phyloP scores from a whole-genome alignment of 345 rosid genomes.

The Gossypium arboreum region DNA sequence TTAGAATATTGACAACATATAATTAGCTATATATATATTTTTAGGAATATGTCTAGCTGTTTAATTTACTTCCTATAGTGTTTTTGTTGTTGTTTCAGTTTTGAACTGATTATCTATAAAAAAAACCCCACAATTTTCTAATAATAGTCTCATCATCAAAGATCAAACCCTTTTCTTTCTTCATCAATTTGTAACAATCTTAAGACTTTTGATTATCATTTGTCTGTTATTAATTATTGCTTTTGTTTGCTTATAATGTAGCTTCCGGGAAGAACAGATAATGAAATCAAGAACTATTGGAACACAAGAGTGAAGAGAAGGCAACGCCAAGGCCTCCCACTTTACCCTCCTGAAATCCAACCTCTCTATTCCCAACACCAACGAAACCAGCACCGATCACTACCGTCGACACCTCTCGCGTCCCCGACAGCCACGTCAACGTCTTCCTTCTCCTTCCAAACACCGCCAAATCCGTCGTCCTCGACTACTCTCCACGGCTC shows the following conservation, averaged over 20 bases:
- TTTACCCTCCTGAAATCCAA: constrained; percentile 54
- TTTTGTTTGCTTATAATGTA: neutral
- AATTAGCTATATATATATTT: neutral
- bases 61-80: neutral
- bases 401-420: constrained; percentile 16
- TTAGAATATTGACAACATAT: neutral
- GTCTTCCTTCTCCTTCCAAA: constrained; percentile 31
- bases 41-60: neutral
- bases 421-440: constrained; percentile 20
- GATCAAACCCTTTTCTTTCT: neutral
- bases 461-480: neutral
- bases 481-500: neutral
- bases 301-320: constrained; percentile 63
- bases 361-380: constrained; percentile 23
- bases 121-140: neutral
- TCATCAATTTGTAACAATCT: neutral
- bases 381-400: constrained; percentile 13
- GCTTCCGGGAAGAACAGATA: constrained; percentile 46
- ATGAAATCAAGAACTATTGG: constrained; percentile 78
- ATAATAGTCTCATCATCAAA: neutral
- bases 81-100: neutral
- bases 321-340: constrained; percentile 62
- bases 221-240: neutral
- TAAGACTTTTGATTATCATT: neutral
- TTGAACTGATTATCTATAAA: neutral